Conservation (phyloP, 768 basidiomycete species). For the Lactarius quietus region DNA sequence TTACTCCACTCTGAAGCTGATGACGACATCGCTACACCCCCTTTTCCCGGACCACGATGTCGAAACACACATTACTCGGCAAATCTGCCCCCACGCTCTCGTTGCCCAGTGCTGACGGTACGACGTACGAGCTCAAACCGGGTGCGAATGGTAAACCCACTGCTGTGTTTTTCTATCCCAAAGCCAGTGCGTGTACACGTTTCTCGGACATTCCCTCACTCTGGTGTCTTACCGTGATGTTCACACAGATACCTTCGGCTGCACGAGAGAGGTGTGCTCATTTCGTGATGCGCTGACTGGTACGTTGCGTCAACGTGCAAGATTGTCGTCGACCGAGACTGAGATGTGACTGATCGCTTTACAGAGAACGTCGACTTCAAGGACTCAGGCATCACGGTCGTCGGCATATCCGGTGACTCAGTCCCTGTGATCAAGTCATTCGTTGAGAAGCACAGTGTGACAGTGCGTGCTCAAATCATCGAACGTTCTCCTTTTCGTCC, state of each 20-base stretch:
- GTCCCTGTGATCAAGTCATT: slow-evolving; percentile 72
- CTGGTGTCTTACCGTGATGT: not conserved
- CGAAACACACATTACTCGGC: slow-evolving; percentile 49
- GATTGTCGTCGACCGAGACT: not conserved
- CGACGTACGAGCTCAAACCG: slow-evolving; percentile 56
- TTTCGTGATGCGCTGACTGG: slow-evolving; percentile 77
- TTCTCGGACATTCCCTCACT: slow-evolving; percentile 10
- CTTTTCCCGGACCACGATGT: slow-evolving; percentile 9
- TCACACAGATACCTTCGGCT: slow-evolving; percentile 60
- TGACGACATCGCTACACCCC: not conserved
- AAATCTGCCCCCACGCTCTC: slow-evolving; percentile 63
- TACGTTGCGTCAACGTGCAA: slow-evolving; percentile 31
- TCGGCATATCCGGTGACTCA: slow-evolving; percentile 73
- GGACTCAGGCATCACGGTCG: slow-evolving; percentile 55
- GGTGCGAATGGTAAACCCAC: slow-evolving; percentile 55
- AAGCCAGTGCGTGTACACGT: slow-evolving; percentile 47
- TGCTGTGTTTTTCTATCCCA: slow-evolving; percentile 77
- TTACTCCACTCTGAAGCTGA: no score
- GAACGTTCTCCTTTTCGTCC: not conserved
- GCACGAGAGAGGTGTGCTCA: slow-evolving; percentile 77
- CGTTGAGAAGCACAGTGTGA: slow-evolving; percentile 64
- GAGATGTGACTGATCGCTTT: not conserved
- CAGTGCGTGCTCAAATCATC: slow-evolving; percentile 39
- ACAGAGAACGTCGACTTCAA: slow-evolving; percentile 65
- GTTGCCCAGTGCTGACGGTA: slow-evolving; percentile 60